Conservation (phyloP, 805 yeast species). For the Candida tallmaniae region DNA sequence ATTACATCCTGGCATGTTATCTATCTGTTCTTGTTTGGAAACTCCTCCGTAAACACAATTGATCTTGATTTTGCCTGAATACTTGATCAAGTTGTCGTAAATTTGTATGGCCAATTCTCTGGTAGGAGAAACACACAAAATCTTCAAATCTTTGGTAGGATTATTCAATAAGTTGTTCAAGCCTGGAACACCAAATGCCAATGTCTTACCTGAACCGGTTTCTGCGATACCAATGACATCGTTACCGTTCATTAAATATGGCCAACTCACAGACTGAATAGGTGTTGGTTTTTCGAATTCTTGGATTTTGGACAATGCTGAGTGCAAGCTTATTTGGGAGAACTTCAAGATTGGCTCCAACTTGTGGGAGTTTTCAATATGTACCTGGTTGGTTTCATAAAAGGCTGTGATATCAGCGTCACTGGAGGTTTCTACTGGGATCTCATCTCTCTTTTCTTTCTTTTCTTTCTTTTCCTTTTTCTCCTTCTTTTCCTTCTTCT, state of each 20-base stretch:
- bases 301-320: constrained; percentile 56
- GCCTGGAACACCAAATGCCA: constrained; percentile 98
- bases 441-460: constrained; percentile 18
- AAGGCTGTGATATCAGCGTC: constrained; percentile 59
- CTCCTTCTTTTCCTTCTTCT: constrained; percentile 11
- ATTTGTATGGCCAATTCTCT: constrained; percentile 96
- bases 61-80: constrained; percentile 64
- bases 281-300: constrained; percentile 92
- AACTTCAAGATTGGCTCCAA: constrained; percentile 71
- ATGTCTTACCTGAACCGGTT: constrained; percentile 97
- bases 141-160: constrained; percentile 52
- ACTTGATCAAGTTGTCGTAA: constrained; percentile 69
- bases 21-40: constrained; percentile 87
- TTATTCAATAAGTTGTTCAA: constrained; percentile 56
- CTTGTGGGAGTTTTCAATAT: constrained; percentile 57
- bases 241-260: constrained; percentile 67
- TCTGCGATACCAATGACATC: constrained; percentile 98
- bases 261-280: constrained; percentile 94
- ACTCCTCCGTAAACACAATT: constrained; percentile 97
- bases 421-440: constrained; percentile 8
- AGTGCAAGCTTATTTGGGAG: constrained; percentile 47
- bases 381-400: constrained; percentile 52
- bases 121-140: constrained; percentile 89
- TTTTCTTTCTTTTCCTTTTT: constrained; percentile 2
- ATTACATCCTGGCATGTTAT: constrained; percentile 58